Evolutionary conservation across 768 basidiomycete species (phyloP).

Genomic region (Kwoniella dendrophila): DNA sequence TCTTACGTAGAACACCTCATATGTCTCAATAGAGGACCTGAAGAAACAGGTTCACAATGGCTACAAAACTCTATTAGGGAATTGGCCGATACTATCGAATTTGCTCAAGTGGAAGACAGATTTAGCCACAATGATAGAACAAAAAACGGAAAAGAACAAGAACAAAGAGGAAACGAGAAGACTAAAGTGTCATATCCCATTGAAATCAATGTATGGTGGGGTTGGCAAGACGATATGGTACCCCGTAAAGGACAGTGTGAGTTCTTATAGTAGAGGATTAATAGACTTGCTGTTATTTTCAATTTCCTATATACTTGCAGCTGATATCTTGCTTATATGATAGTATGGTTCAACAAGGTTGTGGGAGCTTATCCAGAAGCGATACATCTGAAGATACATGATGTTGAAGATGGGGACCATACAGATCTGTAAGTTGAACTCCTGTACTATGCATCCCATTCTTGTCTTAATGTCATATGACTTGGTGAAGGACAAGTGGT

Average conservation of each 20-base stretch:
- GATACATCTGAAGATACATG: slow-evolving; percentile 36
- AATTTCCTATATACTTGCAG: too few species aligned
- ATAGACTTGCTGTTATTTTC: too few species aligned
- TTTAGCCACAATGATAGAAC: background rate
- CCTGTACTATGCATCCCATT: background rate
- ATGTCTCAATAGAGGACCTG: slow-evolving; percentile 45
- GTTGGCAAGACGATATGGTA: slow-evolving; percentile 48
- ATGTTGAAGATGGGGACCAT: slow-evolving; percentile 48
- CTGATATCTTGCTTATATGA: background rate
- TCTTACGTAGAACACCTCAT: slow-evolving; percentile 43
- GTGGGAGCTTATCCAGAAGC: slow-evolving; percentile 21
- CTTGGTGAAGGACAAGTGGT: background rate
- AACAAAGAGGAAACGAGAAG: background rate
- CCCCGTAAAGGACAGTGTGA: slow-evolving; percentile 44
- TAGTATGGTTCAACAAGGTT: slow-evolving; percentile 37
- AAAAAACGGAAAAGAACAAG: background rate
- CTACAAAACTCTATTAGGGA: slow-evolving; percentile 27
- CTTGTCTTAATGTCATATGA: too few species aligned
- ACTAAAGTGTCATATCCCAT: slow-evolving; percentile 10
- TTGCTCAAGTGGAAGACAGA: slow-evolving; percentile 11
- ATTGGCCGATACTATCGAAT: slow-evolving; percentile 24
- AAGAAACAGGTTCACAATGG: slow-evolving; percentile 49
- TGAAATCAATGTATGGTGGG: slow-evolving; percentile 47
- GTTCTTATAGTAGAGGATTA: slow-evolving; percentile 10
- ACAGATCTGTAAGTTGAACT: slow-evolving; percentile 41